These are phyloP conservation scores for Sequoia sempervirens DNA, from an alignment of 75 land plant species.

Conservation along the genomic window DNA sequence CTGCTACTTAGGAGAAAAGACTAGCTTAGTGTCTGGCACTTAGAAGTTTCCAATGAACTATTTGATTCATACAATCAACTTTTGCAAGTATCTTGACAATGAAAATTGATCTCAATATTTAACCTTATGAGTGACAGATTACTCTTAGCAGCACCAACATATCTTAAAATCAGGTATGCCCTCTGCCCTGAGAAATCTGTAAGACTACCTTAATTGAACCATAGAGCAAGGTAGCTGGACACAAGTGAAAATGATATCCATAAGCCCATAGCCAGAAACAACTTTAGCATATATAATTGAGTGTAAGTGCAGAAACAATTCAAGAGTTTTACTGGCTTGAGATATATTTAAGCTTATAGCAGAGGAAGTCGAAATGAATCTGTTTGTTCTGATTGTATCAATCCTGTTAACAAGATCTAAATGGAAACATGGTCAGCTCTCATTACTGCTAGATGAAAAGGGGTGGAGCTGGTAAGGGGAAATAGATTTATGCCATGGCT, in stretches of 20 bases:
- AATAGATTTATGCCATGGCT: neutral
- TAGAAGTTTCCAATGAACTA: neutral
- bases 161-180: neutral
- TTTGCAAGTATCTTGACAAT: neutral
- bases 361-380: no score
- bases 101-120: neutral
- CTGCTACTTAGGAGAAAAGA: neutral
- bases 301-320: neutral
- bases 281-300: neutral
- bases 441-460: neutral
- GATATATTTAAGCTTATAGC: no score
- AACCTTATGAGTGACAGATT: no score
- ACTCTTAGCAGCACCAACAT: no score
- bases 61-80: neutral
- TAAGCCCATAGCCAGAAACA: neutral
- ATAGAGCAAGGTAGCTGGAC: neutral
- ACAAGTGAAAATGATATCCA: neutral
- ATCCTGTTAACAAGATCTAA: neutral
- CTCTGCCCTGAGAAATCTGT: neutral
- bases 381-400: neutral
- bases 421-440: neutral
- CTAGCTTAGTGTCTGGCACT: neutral
- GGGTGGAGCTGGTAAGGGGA: neutral
- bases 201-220: neutral
- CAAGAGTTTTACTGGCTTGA: neutral